Evolutionary conservation across 768 basidiomycete species (phyloP).

Genomic region (Neoboletus subvelutipes): DNA sequence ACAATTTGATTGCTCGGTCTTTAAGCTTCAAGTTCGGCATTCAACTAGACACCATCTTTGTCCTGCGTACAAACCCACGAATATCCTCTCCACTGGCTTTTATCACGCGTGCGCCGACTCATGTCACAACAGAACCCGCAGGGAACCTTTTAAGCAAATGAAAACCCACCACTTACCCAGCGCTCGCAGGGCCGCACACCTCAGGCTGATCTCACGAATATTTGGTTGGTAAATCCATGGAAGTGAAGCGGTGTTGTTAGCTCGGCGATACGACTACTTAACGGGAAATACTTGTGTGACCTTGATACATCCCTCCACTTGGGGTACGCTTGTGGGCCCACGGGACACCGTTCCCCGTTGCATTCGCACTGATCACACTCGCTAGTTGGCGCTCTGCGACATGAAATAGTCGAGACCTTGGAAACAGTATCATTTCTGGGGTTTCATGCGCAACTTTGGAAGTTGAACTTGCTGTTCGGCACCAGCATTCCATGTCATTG

Average conservation of each 20-base stretch:
- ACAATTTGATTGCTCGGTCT: slow-evolving; percentile 1
- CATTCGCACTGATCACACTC: background rate
- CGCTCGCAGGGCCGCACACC: slow-evolving; percentile 1
- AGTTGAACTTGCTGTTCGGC: slow-evolving; percentile 9
- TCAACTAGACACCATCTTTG: background rate
- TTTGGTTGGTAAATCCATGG: slow-evolving; percentile 20
- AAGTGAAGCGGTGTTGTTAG: slow-evolving; percentile 15
- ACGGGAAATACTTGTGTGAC: slow-evolving; percentile 5
- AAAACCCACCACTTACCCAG: background rate
- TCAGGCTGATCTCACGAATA: slow-evolving; percentile 20
- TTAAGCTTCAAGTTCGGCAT: background rate
- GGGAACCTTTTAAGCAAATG: background rate
- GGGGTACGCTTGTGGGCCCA: slow-evolving; percentile 2
- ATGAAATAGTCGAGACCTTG: background rate
- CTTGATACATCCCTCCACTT: background rate
- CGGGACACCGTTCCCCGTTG: slow-evolving; percentile 11
- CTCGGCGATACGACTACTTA: slow-evolving; percentile 20
- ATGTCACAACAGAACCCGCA: background rate
- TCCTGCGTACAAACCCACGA: background rate
- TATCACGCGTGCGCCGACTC: background rate
- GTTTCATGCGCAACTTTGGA: slow-evolving; percentile 10
- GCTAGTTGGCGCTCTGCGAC: slow-evolving; percentile 1
- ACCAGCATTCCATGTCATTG: slow-evolving; percentile 5
- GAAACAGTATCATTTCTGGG: background rate
- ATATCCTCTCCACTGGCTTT: background rate